A percentile compares a stretch with the other conserved stretches of the same genome.
Conservation (phyloP, 768 basidiomycete species). For the Lentinus tigrinus region DNA sequence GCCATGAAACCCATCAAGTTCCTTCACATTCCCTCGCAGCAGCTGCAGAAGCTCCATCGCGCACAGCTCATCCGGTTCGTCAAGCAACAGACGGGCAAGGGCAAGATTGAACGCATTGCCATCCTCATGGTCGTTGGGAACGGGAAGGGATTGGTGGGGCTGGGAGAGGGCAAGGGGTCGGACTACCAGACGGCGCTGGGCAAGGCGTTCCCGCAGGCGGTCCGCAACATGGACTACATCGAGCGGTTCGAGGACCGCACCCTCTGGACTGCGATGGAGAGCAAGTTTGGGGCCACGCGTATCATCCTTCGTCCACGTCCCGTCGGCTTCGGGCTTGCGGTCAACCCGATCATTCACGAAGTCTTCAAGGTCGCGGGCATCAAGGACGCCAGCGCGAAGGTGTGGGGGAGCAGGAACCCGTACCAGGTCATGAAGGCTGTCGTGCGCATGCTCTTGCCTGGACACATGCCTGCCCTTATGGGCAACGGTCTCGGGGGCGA, state of each 20-base stretch:
- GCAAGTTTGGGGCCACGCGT: slow-evolving; percentile 82
- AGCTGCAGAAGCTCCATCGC: slow-evolving; percentile 36
- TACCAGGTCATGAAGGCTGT: slow-evolving; percentile 85
- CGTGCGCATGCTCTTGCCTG: slow-evolving; percentile 81
- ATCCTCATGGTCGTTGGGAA: slow-evolving; percentile 76
- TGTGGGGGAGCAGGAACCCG: slow-evolving; percentile 89
- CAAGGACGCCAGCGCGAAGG: slow-evolving; percentile 92
- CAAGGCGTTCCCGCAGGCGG: slow-evolving; percentile 66
- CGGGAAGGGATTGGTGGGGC: slow-evolving; percentile 79
- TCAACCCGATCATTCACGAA: slow-evolving; percentile 86
- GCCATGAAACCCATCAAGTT: slow-evolving; percentile 32
- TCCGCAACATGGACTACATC: slow-evolving; percentile 89
- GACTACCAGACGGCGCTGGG: slow-evolving; percentile 50
- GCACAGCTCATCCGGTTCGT: slow-evolving; percentile 57
- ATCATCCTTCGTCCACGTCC: slow-evolving; percentile 80
- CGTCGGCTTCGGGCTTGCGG: slow-evolving; percentile 89
- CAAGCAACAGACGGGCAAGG: slow-evolving; percentile 91
- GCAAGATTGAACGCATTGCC: slow-evolving; percentile 70
- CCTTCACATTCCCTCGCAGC: slow-evolving; percentile 28
- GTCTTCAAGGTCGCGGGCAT: slow-evolving; percentile 93
- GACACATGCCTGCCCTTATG: slow-evolving; percentile 76
- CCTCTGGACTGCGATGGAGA: slow-evolving; percentile 86
- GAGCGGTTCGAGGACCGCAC: slow-evolving; percentile 94
- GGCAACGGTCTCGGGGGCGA: slow-evolving; percentile 80
- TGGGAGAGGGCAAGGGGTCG: slow-evolving; percentile 76